Evolutionary conservation across 2,329 filamentous ascomycete species (phyloP).

Genomic region (Botrytis fragariae): DNA sequence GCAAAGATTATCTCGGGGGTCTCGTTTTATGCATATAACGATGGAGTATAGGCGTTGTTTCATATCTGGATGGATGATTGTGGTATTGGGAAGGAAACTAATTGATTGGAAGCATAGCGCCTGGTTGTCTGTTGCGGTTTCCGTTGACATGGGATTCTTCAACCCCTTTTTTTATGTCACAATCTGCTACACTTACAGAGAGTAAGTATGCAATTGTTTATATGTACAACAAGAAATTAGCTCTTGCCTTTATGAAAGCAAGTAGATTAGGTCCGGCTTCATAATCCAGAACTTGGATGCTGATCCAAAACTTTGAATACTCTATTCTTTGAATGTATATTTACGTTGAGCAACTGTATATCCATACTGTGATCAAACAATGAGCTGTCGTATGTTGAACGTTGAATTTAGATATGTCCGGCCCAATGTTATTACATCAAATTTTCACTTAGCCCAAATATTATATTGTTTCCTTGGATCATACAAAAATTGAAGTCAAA

Average conservation of each 20-base stretch:
- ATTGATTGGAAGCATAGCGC: slow-evolving; percentile 39
- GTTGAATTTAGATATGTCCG: not conserved
- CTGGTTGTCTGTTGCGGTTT: slow-evolving; percentile 27
- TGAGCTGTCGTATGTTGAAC: not conserved
- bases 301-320: slow-evolving; percentile 18
- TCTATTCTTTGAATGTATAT: slow-evolving; percentile 6
- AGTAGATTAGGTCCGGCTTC: slow-evolving; percentile 29
- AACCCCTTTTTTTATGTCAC: slow-evolving; percentile 29
- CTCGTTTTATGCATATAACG: slow-evolving; percentile 36
- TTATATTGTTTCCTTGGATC: too few species aligned
- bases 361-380: not conserved
- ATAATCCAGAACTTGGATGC: slow-evolving; percentile 17
- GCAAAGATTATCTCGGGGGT: slow-evolving; percentile 7
- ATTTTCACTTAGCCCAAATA: too few species aligned
- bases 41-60: slow-evolving; percentile 37
- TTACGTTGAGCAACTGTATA: not conserved
- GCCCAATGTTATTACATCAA: not conserved
- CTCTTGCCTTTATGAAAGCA: slow-evolving; percentile 26
- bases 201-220: slow-evolving; percentile 29
- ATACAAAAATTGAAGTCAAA: not conserved
- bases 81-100: slow-evolving; percentile 25
- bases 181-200: slow-evolving; percentile 22
- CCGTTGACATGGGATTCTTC: not conserved
- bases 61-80: slow-evolving; percentile 25
- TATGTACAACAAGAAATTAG: slow-evolving; percentile 34